Percentiles rank a stretch among this genome's conserved stretches.
phyloP scores from a whole-genome alignment of 1,284 basidiomycete genomes.

The Marasmius tenuissimus region DNA sequence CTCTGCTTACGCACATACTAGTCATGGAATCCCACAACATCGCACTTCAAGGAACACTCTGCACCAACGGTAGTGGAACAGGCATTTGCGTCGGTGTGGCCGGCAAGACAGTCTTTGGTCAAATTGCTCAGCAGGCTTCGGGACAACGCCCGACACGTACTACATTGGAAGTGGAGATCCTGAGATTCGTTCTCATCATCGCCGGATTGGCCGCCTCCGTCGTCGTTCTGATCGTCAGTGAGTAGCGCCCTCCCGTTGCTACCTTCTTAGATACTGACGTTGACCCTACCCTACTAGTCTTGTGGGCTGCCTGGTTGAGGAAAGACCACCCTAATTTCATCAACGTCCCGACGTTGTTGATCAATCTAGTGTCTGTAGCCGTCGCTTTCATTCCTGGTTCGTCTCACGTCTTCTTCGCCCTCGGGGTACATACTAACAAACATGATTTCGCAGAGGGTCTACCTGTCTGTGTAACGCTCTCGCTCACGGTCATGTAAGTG shows the following conservation, averaged over 20 bases:
- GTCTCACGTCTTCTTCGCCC: not conserved
- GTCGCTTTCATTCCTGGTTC: slow-evolving; percentile 58
- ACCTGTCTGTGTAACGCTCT: slow-evolving; percentile 44
- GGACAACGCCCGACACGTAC: slow-evolving; percentile 40
- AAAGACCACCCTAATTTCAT: slow-evolving; percentile 53
- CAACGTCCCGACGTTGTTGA: slow-evolving; percentile 50
- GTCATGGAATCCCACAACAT: slow-evolving; percentile 50
- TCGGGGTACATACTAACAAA: not conserved
- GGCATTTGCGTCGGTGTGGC: slow-evolving; percentile 58
- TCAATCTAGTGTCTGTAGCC: slow-evolving; percentile 59
- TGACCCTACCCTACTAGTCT: slow-evolving; percentile 22
- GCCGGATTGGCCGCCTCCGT: slow-evolving; percentile 38
- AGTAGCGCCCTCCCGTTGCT: slow-evolving; percentile 13
- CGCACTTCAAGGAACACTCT: slow-evolving; percentile 62
- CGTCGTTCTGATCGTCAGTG: slow-evolving; percentile 51
- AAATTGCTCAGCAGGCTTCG: slow-evolving; percentile 55
- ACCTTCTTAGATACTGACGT: slow-evolving; percentile 9
- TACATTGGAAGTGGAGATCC: slow-evolving; percentile 43
- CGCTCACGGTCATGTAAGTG: slow-evolving; percentile 35
- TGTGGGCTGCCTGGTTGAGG: slow-evolving; percentile 55
- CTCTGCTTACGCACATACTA: slow-evolving; percentile 3
- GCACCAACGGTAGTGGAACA: slow-evolving; percentile 52
- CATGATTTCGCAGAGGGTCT: slow-evolving; percentile 41
- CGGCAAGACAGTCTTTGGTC: slow-evolving; percentile 56
- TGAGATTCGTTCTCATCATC: slow-evolving; percentile 44